phyloP scores from a whole-genome alignment of 2,329 filamentous ascomycete species.

The Aureobasidium namibiae region DNA sequence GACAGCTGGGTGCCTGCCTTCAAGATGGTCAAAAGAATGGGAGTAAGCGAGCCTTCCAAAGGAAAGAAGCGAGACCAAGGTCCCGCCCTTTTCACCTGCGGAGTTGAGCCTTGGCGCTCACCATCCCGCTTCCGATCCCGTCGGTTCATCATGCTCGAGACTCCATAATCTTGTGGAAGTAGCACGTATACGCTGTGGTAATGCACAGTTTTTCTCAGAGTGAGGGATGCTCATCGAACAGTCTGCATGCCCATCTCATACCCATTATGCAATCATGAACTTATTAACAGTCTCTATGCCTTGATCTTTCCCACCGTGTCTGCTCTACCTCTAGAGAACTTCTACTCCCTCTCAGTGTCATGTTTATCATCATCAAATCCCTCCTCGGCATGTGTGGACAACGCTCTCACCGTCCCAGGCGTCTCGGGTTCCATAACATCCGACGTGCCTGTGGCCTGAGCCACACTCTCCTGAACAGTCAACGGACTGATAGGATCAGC shows the following conservation, averaged over 20 bases:
- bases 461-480: background rate
- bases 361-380: background rate
- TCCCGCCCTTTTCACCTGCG: background rate
- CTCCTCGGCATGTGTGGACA: conserved; percentile 1
- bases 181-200: no score
- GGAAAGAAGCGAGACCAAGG: background rate
- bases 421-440: background rate
- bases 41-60: background rate
- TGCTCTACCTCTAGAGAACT: background rate
- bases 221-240: background rate
- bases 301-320: background rate
- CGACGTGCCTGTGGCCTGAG: background rate
- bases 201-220: no score
- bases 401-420: background rate
- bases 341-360: conserved; percentile 1
- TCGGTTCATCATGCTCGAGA: no score
- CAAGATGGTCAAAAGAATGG: conserved; percentile 7
- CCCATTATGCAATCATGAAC: background rate
- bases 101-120: background rate
- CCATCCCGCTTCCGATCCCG: background rate
- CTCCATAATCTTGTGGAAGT: no score
- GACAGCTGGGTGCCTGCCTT: background rate
- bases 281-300: no score
- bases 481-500: conserved; percentile 1
- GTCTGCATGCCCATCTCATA: background rate